A percentile compares a stretch with the other conserved stretches of the same genome.
phyloP scores from a whole-genome alignment of 192 early-diverging fungal genomes.

The Jimgerdemannia lactiflua region DNA sequence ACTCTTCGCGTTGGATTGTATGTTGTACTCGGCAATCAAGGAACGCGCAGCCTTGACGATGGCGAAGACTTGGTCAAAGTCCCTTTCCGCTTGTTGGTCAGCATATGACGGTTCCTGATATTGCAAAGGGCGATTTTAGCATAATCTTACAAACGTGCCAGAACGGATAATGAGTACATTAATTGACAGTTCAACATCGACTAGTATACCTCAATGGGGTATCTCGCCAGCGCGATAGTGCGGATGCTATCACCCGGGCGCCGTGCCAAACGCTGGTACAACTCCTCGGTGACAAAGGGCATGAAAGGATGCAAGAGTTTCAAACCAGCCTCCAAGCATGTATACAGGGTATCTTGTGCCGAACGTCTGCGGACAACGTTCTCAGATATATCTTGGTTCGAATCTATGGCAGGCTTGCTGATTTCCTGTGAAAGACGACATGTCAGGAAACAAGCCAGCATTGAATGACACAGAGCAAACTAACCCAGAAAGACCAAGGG shows the following conservation, averaged over 20 bases:
- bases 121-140: conserved; percentile 1
- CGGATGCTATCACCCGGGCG: conserved; percentile 61
- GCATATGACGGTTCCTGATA: conserved; percentile 44
- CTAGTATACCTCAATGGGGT: conserved; percentile 37
- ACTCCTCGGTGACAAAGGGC: conserved; percentile 99
- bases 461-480: background rate
- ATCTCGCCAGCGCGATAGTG: conserved; percentile 74
- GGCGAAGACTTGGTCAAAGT: conserved; percentile 79
- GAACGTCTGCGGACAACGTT: conserved; percentile 50
- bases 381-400: conserved; percentile 38
- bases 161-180: too few relatives aligned
- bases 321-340: conserved; percentile 89
- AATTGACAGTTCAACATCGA: too few relatives aligned
- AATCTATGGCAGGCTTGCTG: conserved; percentile 87
- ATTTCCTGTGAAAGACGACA: conserved; percentile 45
- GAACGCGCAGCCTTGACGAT: conserved; percentile 76
- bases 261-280: conserved; percentile 93
- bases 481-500: background rate
- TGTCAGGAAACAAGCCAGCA: conserved; percentile 4
- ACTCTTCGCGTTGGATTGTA: conserved; percentile 66
- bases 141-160: background rate
- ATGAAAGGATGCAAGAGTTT: conserved; percentile 97
- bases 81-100: conserved; percentile 63
- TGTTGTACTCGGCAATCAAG: conserved; percentile 74
- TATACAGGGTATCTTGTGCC: conserved; percentile 89